Evolutionary conservation across 1,284 basidiomycete genomes (phyloP), one percentile per base, ranked within the genome.

Genomic region (Ustilago crameri): DNA sequence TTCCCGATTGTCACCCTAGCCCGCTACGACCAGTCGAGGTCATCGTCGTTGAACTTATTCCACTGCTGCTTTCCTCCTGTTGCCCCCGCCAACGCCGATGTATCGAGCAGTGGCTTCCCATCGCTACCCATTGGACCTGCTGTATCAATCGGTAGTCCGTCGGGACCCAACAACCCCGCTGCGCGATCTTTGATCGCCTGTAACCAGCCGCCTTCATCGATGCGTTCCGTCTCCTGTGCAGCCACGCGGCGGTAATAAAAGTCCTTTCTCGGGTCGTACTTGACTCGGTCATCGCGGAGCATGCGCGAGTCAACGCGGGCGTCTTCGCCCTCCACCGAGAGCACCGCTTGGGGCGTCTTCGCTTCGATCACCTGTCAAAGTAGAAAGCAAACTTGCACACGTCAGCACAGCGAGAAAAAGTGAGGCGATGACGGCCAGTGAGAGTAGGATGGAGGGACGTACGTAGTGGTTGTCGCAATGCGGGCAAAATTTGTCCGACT

Each of bases 391-490:
- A 3, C 23, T 40, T 40, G 38, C 17, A n/a, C 9, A 24, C 20
- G 20, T 18, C 10, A 42, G 26, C 15, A 20, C 15, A 12, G 5
- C 26, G 23, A 24, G 22, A 22, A 23, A 12, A 23, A 5, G 23
- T 10, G 12, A 0, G 34, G 32, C 22, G 20, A 40, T 34, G 46
- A 27, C 18, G n/a, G n/a, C n/a, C n/a, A n/a, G 15, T 5, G n/a
- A n/a, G 14, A 26, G 30, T 7, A 9, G 22, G n/a, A 0, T 20
- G 23, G 22, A 8, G 20, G 3, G 22, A 50, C 69, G 22, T 60
- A 95, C 95, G 84, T 94, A 98, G 82, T 95, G 93, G 82, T 98
- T 98, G 84, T 96, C 94, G 83, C 95, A 98, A 84, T 97, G 91
- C 0, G 96, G 95, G 82, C 96, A 98, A 84, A 90, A 98, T 85